Base-by-base conservation (phyloP, 2,329 filamentous ascomycete genomes). In the Byssoonygena ceratinophila region DNA sequence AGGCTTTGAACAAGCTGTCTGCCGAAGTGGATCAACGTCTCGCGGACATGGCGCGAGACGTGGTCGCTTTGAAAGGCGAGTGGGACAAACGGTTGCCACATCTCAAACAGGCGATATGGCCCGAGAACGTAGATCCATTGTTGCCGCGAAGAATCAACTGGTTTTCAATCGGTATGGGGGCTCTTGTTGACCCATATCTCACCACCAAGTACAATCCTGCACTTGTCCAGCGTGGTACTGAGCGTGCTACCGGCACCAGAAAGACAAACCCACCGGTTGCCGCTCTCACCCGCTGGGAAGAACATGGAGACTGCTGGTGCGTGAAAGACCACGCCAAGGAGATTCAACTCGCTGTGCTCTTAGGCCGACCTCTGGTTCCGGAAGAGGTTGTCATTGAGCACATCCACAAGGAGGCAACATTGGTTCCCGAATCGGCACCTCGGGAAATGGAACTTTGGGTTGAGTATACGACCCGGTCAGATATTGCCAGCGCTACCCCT, bases 281-380 rank as follows among this genome's bases (percentile, higher is more conserved):
- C 0, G 87, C 85, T 0, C 74, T 95, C 1, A 64, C 69, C 1
- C 69, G 74, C 2, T 95, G 90, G 88, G 73, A 82, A 8, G 86
- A 94, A 46, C 77, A 84, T 31, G 87, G 85, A 18, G 86, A 97
- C 56, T 94, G 88, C 68, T 97, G 88, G 85, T 97, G 91, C 66
- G 82, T 84, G 3, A 67, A 72, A 8, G 63, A 66, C 47, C 76
- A 70, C 0, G 58, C 74, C 46, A 65, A 65, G 12, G 68, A 70
- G 14, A 61, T 70, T 6, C 72, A 75, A 55, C 60, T 76, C 11
- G 61, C 62, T 1, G 62, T 75, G 18, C 49, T 61, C 3, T 62
- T 73, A 0, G 61, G 64, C 1, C 64, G 65, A n/a, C 57, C 69
- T 4, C 75, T 90, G 52, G 74, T 83, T 27, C 84, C 85, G 0